Evolutionary conservation across 1,284 basidiomycete species (phyloP), one percentile per base, ranked within the genome.

Genomic region (Athelia sp.): DNA sequence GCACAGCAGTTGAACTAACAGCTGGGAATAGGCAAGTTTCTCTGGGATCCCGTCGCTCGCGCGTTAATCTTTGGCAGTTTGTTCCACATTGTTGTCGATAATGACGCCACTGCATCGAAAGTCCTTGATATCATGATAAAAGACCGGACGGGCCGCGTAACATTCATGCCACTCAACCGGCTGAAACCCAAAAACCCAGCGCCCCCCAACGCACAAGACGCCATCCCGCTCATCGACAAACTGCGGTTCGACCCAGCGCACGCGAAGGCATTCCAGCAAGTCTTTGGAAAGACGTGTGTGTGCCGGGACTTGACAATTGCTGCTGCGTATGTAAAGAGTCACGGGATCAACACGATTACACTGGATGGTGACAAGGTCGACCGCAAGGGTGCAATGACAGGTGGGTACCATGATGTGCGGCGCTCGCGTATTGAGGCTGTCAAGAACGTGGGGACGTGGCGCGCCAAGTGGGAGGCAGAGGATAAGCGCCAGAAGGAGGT

Each of bases 111-210:
- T 0, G 97, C 93, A 0, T 84, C 84, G 3, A 83, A 79, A 58
- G 82, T 98, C 15, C 81, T 99, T 18, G 90, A 97, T 21, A 77
- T 89, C 54, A 96, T 99, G 94, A 77, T 94, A 60, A 83, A 83
- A 60, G 93, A 98, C 61, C 90, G 88, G 63, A 88, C 83, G 4
- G 97, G 97, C 1, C 85, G 97, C 47, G 91, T 99, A 18, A 99
- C 97, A 0, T 98, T 98, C 70, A 95, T 99, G 87, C 97, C 97
- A 13, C 79, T 99, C 43, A 99, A 99, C 66, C 88, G 96, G n/a
- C 82, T 99, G 46, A 87, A 90, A 59, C 88, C 90, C 36, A 90
- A 88, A 56, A 75, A 77, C 43, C 73, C 76, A 0, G 68, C 74
- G 0, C 70, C 76, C 13, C 94, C 94, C 0, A 85, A 89, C 55